phyloP scores from a whole-genome alignment of 2,329 filamentous ascomycete species.

The Claviceps pazoutovae region DNA sequence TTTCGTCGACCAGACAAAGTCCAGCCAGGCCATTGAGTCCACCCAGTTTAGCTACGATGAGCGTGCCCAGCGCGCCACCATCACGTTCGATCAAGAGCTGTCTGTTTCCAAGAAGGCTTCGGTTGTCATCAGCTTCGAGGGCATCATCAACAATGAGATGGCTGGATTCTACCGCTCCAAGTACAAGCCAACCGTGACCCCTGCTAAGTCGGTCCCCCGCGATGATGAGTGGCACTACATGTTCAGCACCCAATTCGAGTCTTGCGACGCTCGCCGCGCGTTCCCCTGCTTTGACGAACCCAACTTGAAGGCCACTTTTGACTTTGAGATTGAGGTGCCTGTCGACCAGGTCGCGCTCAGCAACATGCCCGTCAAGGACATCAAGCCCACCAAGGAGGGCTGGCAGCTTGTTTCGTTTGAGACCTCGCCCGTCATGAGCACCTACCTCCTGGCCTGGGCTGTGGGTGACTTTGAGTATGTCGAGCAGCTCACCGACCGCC shows the following conservation, averaged over 20 bases:
- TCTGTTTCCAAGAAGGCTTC: conserved; percentile 50
- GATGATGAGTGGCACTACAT: conserved; percentile 56
- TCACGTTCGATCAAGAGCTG: conserved; percentile 62
- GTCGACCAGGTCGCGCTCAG: conserved; percentile 77
- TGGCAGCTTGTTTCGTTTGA: conserved; percentile 69
- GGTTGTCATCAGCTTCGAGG: conserved; percentile 61
- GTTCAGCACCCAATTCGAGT: conserved; percentile 95
- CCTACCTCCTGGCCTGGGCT: conserved; percentile 83
- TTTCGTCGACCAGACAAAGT: conserved; percentile 41
- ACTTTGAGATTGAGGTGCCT: conserved; percentile 84
- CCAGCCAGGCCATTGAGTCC: conserved; percentile 42
- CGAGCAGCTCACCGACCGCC: conserved; percentile 76
- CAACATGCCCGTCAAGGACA: conserved; percentile 84
- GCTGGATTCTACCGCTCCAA: conserved; percentile 87
- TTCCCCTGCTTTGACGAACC: conserved; percentile 99
- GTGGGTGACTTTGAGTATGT: conserved; percentile 95
- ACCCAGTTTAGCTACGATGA: conserved; percentile 66
- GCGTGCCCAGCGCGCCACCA: conserved; percentile 68
- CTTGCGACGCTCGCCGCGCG: conserved; percentile 83
- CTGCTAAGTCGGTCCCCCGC: conserved; percentile 63
- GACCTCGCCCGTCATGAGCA: conserved; percentile 80
- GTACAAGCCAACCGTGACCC: conserved; percentile 67
- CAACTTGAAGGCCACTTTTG: conserved; percentile 90
- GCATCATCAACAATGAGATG: conserved; percentile 80
- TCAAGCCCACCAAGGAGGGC: conserved; percentile 43